Base-by-base conservation (phyloP, 176 grass and related monocot genomes). In the Avena eriantha region DNA sequence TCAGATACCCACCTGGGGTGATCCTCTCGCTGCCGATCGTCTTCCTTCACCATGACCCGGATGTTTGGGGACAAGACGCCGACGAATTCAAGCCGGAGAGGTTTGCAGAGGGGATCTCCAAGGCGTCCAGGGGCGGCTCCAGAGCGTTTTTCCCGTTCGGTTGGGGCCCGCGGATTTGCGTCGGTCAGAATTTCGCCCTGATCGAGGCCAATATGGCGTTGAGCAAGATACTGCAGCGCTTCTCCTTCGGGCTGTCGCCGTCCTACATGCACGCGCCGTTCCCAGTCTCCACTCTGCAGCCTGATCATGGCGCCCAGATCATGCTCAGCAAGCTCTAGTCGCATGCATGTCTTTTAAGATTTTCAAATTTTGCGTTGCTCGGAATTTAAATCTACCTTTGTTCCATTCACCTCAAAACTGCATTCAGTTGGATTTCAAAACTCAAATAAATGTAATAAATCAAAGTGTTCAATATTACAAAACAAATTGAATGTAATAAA, bases 181-280 rank as follows among this genome's bases (percentile, higher is more conserved):
- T 91, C 4, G 92, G 80, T 7, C 84, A 91, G 74, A 94, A 68
- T 77, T 94, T 94, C 41, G 54, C 87, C 5, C 18, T 92, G 34
- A 21, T 94, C 8, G 87, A 92, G n/a, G 89, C 84, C n/a, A 94
- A 94, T 81, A 51, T 94, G 80, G 89, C 76, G 47, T 24, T 94
- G 36, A 84, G 71, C 49, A 82, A 53, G 77, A 94, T 94, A 8
- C 85, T 92, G 41, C 90, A 76, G 15, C 71, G 51, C 16, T 94
- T 94, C 84, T 51, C 54, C 0, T 94, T 90, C 64, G 84, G 71
- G 49, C 87, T 92, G 11, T 92, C 92, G 2, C 81, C 73, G 2
- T 49, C 84, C 21, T 94, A 94, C 70, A 36, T 26, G 31, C 87
- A 94, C 72, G 84, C 87, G 2, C 90, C 87, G 2, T 80, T 66